Evolutionary conservation across 1,139 yeast genomes (phyloP), one percentile per base, ranked within the genome.

Genomic region (Blastobotrys proliferans): DNA sequence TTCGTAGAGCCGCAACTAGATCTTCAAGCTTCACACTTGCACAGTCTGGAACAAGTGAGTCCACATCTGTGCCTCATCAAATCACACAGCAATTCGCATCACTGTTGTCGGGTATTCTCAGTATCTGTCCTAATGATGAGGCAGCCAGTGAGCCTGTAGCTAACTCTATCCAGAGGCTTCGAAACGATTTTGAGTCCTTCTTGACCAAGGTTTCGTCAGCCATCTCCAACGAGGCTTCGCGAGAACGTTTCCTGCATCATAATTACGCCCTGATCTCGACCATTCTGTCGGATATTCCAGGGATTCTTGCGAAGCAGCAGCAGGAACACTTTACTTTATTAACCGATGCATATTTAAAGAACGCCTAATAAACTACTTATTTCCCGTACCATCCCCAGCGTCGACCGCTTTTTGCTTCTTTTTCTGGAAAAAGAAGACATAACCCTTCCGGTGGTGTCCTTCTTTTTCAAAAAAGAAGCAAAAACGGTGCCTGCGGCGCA

Each of bases 21-120:
- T 61, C 61, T 17, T 56, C 55, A 14, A 52, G 52, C 17, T 54
- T 47, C 16, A 40, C 55, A n/a, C 45, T 46, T 9, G 46, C 60
- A n/a, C 40, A 51, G 6, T 44, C 63, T 4, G 45, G 58, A 8
- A 36, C 41, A 11, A 49, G 65, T 8, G 58, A 60, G 38, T 49
- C 58, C 6, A 61, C 69, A 55, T 57, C 69, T 61, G 65, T 60
- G 36, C 92, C 79, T 54, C 88, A 67, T 70, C 86, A 60, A 51
- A 66, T 87, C 19, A 86, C 97, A 0, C 90, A 86, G 53, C 85
- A 84, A 46, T 84, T 87, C 64, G 81, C 94, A 1, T 81, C 79
- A 46, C 74, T 83, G 44, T 56, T 90, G n/a, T 74, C 79, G 54
- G 94, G 94, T 2, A 64, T 90, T 24, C 68, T 88, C 44, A 78